Base-by-base conservation (phyloP, 768 basidiomycete genomes). In the Tylopilus plumbeoviolaceoides region DNA sequence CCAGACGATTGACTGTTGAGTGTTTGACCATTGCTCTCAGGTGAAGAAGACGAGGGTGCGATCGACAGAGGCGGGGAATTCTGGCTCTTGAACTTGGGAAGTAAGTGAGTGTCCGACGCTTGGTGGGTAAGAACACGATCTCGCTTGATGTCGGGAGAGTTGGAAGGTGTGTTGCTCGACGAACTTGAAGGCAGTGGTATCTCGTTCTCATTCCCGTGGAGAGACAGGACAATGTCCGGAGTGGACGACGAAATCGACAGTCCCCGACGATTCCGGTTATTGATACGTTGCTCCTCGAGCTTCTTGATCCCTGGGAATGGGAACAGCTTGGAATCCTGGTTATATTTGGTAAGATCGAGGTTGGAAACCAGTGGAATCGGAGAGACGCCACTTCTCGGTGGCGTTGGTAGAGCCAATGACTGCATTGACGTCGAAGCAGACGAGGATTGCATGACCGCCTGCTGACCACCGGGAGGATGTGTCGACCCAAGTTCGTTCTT, bases 251-350 rank as follows among this genome's bases (percentile, higher is more conserved):
- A 78, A 67, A 67, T 71, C 47, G 65, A 76, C 43, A 82, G 68
- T 7, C 78, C 79, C 48, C 78, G 78, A 43, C 78, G 78, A 49
- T 77, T 75, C 31, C 82, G 80, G 59, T 75, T 82, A 30, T 68
- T 70, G 48, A 65, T 67, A 47, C 84, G 78, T 61, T 88, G 81
- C 63, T 89, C 85, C 65, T 89, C 89, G 35, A 93, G 74, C 60
- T 81, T 80, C 62, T 84, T 79, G 68, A 93, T 85, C 35, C 91
- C 91, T 23, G 91, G 91, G 78, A 95, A 94, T 1, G 94, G 91
- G 70, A 87, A 89, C 33, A 97, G 75, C 66, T 98, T 98, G 30
- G 80, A 67, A 52, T 80, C 77, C 48, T 60, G 61, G 57, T 83
- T 82, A 70, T 88, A 95, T 70, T 78, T 89, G 27, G 77, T 75